phyloP scores from a whole-genome alignment of 129 eudicot species.

The Ambrosia trifida region DNA sequence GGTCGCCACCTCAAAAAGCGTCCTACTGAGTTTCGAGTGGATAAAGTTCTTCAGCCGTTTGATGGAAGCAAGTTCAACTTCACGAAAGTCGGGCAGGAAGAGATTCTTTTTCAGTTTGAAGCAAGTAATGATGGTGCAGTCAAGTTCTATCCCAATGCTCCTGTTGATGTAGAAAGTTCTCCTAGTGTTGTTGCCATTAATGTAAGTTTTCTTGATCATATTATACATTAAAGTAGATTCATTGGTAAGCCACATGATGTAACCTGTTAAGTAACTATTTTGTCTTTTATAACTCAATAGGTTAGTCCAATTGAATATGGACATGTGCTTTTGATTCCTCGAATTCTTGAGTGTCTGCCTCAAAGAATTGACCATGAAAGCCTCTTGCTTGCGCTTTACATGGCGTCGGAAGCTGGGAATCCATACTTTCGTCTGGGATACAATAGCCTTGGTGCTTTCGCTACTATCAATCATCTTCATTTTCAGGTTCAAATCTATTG shows the following conservation, averaged over 20 bases:
- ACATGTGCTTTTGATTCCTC: conserved; percentile 94
- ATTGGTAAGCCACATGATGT: not conserved
- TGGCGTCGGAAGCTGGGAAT: conserved; percentile 93
- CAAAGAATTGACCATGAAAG: conserved; percentile 92
- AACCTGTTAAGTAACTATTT: not conserved
- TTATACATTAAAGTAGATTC: conserved; percentile 2
- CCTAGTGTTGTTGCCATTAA: conserved; percentile 99
- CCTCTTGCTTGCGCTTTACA: conserved; percentile 90
- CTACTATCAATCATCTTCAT: conserved; percentile 97
- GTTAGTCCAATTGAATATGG: conserved; percentile 99
- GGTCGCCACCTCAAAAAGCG: conserved; percentile 99
- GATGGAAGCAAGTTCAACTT: conserved; percentile 96
- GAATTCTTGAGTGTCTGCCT: conserved; percentile 85
- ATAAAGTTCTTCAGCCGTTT: conserved; percentile 91
- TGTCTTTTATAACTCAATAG: conserved; percentile 44
- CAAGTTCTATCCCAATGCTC: conserved; percentile 80
- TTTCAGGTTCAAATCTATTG: conserved; percentile 58
- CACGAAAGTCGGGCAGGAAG: conserved; percentile 98
- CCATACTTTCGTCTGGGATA: conserved; percentile 96
- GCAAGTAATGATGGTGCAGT: conserved; percentile 73
- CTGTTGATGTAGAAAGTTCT: conserved; percentile 60
- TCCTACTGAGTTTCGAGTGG: conserved; percentile 98
- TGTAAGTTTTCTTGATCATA: conserved; percentile 42
- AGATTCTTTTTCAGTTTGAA: conserved; percentile 93
- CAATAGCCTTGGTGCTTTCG: conserved; percentile 99